Evolutionary conservation across 2,329 filamentous ascomycete species (phyloP).

Genomic region (Metarhizium album): DNA sequence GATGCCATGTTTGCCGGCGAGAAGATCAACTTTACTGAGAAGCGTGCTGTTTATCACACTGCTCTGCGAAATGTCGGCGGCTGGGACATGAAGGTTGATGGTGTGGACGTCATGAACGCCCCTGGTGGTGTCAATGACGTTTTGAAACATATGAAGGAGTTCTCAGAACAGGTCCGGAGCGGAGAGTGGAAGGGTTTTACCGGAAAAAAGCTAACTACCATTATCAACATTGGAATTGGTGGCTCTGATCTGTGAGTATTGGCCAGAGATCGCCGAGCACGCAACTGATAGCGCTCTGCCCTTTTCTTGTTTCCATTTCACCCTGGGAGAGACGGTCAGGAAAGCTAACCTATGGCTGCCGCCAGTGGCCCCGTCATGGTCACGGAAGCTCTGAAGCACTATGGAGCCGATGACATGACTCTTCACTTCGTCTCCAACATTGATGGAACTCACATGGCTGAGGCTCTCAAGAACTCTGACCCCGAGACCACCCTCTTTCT

Average conservation of each 20-base stretch:
- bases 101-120: conserved; percentile 82
- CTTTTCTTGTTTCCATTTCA: conserved; percentile 5
- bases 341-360: not conserved
- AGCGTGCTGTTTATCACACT: conserved; percentile 90
- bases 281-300: not conserved
- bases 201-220: conserved; percentile 92
- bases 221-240: conserved; percentile 96
- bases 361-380: conserved; percentile 93
- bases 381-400: conserved; percentile 91
- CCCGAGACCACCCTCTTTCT: conserved; percentile 99
- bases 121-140: conserved; percentile 84
- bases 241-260: conserved; percentile 88
- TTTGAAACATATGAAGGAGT: conserved; percentile 95
- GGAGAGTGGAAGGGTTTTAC: conserved; percentile 96
- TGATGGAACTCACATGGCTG: conserved; percentile 93
- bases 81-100: conserved; percentile 75
- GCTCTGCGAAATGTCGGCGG: conserved; percentile 85
- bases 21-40: conserved; percentile 99
- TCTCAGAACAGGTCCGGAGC: conserved; percentile 87
- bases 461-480: conserved; percentile 79
- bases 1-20: conserved; percentile 97
- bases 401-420: conserved; percentile 74
- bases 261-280: not conserved
- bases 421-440: conserved; percentile 99
- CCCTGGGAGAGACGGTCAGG: conserved; percentile 12